Conservation (phyloP, 176 grass and related monocot species). For the maize (Zea mays) region Zm-B73-REFERENCE-NAM-5.0 NC_050104.1:114027501-114028000, state of each 20-base stretch:
- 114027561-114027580: no score
- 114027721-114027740: neutral
- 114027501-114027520: no score
- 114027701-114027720: no score
- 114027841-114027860: neutral
- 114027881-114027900: constrained; percentile 19
- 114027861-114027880: neutral
- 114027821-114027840: neutral
- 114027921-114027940: neutral
- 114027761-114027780: neutral
- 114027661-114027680: no score
- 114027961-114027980: neutral
- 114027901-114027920: neutral
- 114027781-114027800: neutral
- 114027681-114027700: no score
- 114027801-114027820: neutral
- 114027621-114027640: no score
- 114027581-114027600: no score
- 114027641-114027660: no score
- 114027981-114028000: neutral
- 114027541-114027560: no score
- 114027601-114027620: no score
- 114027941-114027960: neutral
- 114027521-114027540: no score
- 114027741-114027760: neutral